Evolutionary conservation across 257 asterid genomes (phyloP).

Genomic region (Ophiorrhiza pumila): DNA sequence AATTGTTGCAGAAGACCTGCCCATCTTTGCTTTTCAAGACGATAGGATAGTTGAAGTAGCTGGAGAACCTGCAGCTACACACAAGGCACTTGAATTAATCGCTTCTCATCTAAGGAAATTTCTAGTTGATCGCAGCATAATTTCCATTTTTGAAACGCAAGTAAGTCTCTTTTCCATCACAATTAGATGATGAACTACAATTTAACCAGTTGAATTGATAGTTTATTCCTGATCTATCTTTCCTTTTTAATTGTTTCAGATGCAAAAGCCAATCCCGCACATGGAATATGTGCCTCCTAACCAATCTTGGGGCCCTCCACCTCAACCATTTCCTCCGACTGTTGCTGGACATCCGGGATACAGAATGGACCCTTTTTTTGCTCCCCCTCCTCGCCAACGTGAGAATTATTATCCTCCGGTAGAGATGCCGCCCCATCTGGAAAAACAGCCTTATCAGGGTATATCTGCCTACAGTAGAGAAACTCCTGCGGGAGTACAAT

Average conservation of each 20-base stretch:
- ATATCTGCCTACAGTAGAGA: constrained; percentile 85
- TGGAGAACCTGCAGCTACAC: constrained; percentile 74
- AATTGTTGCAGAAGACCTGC: constrained; percentile 67
- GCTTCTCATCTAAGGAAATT: constrained; percentile 81
- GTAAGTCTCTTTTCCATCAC: constrained; percentile 43
- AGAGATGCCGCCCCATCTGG: constrained; percentile 59
- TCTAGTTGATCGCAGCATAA: constrained; percentile 81
- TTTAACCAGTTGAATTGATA: constrained; percentile 1
- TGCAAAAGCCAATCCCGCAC: constrained; percentile 62
- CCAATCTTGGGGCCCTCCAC: constrained; percentile 83
- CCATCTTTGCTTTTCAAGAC: constrained; percentile 77
- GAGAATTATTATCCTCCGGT: constrained; percentile 65
- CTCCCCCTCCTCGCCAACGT: constrained; percentile 69
- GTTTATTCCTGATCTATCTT: constrained; percentile 12
- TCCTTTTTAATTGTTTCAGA: constrained; percentile 32
- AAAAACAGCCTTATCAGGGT: constrained; percentile 82
- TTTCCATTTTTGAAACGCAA: constrained; percentile 67
- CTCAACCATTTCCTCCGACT: constrained; percentile 62
- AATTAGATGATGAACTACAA: background rate
- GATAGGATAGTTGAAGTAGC: constrained; percentile 87
- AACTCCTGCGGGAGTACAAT: constrained; percentile 51
- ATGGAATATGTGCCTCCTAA: constrained; percentile 70
- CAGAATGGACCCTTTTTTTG: constrained; percentile 61
- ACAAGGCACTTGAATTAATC: constrained; percentile 77
- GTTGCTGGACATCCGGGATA: constrained; percentile 59